Base-by-base conservation (phyloP, 1,284 basidiomycete species). In the Anthracocystis walkeri region DNA sequence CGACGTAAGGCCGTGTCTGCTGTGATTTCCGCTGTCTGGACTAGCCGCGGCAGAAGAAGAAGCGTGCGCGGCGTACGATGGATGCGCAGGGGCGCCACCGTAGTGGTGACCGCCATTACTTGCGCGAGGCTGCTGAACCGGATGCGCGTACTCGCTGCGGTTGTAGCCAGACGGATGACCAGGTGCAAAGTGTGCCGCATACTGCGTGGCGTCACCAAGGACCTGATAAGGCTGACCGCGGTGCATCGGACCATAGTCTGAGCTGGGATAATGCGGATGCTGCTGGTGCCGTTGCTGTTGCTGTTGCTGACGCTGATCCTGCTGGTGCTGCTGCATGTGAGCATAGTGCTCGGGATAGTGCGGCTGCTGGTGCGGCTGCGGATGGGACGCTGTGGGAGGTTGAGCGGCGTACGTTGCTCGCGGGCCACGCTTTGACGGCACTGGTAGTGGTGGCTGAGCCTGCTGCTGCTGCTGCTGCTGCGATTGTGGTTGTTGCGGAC, bases 381-480 rank as follows among this genome's bases (percentile, higher is more conserved):
- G 35, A 38, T 38, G 48, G 7, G 53, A 38, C 10, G 21, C 27
- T n/a, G 20, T 29, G 21, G 69, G 63, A 20, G 46, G 51, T 31
- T 72, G 69, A 31, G 69, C 46, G 8, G 69, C 59, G 31, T 72
- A 72, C 7, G 69, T 65, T 7, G 63, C 59, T 16, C 69, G 59
- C 3, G 64, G 63, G 42, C 63, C 69, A 27, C 69, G 58, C 35
- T 69, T 64, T 25, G 61, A 33, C 8, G 65, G 58, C 7, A 45
- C 27, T 4, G 29, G 29, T 29, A 23, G 56, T 4, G 42, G 16
- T 21, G 41, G 27, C 44, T 59, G 57, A 18, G 11, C 21, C 27
- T 51, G 58, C n/a, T 42, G 53, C 16, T 29, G 63, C 42, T 52
- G 67, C 18, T 48, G 52, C 35, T 35, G 57, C 18, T 14, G 25